phyloP scores from a whole-genome alignment of 768 basidiomycete species.

The Boletales sp. region DNA sequence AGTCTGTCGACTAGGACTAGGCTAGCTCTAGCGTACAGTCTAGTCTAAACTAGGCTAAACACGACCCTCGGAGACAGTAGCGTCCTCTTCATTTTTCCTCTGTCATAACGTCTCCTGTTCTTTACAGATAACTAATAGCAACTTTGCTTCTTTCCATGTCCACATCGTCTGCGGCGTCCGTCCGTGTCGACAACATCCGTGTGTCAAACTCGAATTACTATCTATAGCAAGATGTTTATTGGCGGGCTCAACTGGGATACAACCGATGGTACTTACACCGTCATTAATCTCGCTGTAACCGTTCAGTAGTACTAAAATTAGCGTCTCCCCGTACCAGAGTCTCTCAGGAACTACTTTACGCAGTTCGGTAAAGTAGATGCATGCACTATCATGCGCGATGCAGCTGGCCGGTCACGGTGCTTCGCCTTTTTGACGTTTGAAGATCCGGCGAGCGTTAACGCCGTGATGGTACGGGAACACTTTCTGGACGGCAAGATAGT shows the following conservation, averaged over 20 bases:
- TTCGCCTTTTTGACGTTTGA: slow-evolving; percentile 98
- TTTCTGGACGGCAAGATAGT: slow-evolving; percentile 97
- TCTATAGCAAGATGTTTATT: slow-evolving; percentile 98
- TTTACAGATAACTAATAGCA: slow-evolving; percentile 82
- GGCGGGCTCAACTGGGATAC: slow-evolving; percentile 99
- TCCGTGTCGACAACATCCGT: slow-evolving; percentile 24
- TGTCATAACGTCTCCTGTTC: slow-evolving; percentile 59
- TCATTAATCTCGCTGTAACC: slow-evolving; percentile 34
- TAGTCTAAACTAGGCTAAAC: slow-evolving; percentile 82
- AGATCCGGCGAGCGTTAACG: slow-evolving; percentile 88
- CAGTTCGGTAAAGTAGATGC: slow-evolving; percentile 98
- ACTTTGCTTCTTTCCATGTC: slow-evolving; percentile 41
- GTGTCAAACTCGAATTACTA: slow-evolving; percentile 21
- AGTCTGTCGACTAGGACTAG: slow-evolving; percentile 63
- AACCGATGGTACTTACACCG: slow-evolving; percentile 80
- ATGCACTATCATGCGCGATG: slow-evolving; percentile 98
- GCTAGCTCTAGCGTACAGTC: slow-evolving; percentile 76
- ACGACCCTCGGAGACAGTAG: slow-evolving; percentile 63
- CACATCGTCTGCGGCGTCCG: slow-evolving; percentile 24
- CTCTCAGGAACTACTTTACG: slow-evolving; percentile 81
- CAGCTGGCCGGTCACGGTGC: slow-evolving; percentile 89
- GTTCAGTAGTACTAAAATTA: slow-evolving; percentile 44
- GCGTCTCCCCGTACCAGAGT: slow-evolving; percentile 46
- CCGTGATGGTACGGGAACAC: slow-evolving; percentile 94
- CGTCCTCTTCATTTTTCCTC: slow-evolving; percentile 56